These are phyloP conservation scores for Leccinum brunneo-olivaceum DNA, from an alignment of 1,284 basidiomycete species.

Conservation along the genomic window DNA sequence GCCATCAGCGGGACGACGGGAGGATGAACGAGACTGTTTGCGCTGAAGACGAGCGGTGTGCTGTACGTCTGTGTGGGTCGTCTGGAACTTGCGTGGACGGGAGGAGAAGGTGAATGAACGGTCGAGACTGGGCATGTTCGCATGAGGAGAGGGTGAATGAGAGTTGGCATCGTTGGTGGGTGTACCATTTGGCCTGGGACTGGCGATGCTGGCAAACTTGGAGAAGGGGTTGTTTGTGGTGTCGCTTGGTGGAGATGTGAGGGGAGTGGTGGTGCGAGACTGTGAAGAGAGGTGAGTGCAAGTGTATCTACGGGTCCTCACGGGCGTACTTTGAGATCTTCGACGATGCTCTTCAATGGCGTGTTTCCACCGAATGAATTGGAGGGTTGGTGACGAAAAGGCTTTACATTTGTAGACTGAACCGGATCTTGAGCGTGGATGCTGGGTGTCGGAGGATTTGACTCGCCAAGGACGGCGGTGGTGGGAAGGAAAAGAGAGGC, in stretches of 20 bases:
- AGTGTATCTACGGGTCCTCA: too few relatives aligned
- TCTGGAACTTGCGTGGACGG: constrained; percentile 33
- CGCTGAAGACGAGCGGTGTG: constrained; percentile 34
- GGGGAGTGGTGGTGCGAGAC: constrained; percentile 38
- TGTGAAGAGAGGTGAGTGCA: constrained; percentile 10
- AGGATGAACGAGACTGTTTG: constrained; percentile 47
- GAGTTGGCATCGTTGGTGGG: constrained; percentile 4
- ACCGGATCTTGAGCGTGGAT: constrained; percentile 12
- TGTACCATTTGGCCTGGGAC: constrained; percentile 7
- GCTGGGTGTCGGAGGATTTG: constrained; percentile 42
- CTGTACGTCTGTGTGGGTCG: constrained; percentile 33
- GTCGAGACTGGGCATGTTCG: constrained; percentile 17
- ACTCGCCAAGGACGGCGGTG: constrained; percentile 57
- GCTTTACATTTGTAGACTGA: background rate
- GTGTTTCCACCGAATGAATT: constrained; percentile 14
- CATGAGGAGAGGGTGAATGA: constrained; percentile 21
- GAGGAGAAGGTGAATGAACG: constrained; percentile 22
- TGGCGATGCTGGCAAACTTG: constrained; percentile 30
- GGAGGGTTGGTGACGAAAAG: constrained; percentile 18
- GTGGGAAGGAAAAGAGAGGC: constrained; percentile 74
- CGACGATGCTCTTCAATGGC: constrained; percentile 64
- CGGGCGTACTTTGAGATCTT: constrained; percentile 57
- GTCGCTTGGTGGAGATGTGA: constrained; percentile 34
- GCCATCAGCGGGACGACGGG: constrained; percentile 30
- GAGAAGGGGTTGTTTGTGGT: constrained; percentile 35